phyloP scores from a whole-genome alignment of 176 grass and related monocot genomes.

The Hordeum marinum region DNA sequence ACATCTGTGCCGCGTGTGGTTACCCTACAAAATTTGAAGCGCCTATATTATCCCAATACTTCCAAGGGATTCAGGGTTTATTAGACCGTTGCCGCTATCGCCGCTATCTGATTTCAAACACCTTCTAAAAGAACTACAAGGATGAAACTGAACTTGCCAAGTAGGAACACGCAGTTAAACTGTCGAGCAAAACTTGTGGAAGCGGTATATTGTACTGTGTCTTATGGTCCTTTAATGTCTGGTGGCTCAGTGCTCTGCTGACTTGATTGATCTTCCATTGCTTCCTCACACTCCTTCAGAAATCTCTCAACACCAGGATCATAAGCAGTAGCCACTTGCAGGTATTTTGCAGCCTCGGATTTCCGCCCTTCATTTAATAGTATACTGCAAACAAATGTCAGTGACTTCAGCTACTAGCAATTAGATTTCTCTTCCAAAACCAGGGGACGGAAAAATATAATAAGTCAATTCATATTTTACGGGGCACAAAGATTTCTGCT shows the following conservation, averaged over 20 bases:
- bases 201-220: too few species aligned
- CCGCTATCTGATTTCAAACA: not conserved
- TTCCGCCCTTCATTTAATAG: slow-evolving; percentile 55
- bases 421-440: not conserved
- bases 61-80: not conserved
- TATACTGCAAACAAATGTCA: slow-evolving; percentile 39
- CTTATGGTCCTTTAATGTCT: slow-evolving; percentile 2
- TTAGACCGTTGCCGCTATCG: not conserved
- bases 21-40: not conserved
- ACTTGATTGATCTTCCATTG: slow-evolving; percentile 22
- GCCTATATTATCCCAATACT: not conserved
- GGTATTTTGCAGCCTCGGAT: slow-evolving; percentile 70
- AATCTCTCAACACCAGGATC: slow-evolving; percentile 50
- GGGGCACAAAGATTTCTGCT: not conserved
- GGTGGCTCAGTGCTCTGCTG: slow-evolving; percentile 7
- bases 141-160: not conserved
- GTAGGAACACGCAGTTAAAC: not conserved
- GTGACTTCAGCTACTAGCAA: not conserved
- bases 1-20: not conserved
- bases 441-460: not conserved
- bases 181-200: not conserved
- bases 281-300: slow-evolving; percentile 70
- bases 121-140: not conserved
- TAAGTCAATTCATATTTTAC: not conserved
- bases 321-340: slow-evolving; percentile 53